A percentile compares a stretch with the other conserved stretches of the same genome.
Evolutionary conservation across 129 eudicot genomes (phyloP).

Genomic region (Flaveria trinervia): DNA sequence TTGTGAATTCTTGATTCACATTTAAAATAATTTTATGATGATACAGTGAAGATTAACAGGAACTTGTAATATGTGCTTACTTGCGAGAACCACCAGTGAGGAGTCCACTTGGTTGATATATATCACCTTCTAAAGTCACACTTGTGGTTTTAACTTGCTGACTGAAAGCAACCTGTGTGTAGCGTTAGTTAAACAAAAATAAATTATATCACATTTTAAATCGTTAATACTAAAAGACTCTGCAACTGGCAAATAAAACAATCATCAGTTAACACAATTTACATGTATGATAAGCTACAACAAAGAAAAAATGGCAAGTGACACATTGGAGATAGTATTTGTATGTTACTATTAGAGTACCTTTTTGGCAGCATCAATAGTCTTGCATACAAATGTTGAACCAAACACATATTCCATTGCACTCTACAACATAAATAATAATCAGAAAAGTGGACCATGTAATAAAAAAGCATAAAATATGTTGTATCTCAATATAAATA

Average conservation of each 20-base stretch:
- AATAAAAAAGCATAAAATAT: background rate
- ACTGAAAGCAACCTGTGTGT: constrained; percentile 79
- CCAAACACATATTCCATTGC: constrained; percentile 99
- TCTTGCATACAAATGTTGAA: constrained; percentile 90
- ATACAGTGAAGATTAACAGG: background rate
- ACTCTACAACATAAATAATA: constrained; percentile 53
- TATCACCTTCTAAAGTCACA: constrained; percentile 92
- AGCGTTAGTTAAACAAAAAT: constrained; percentile 18
- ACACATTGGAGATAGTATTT: background rate
- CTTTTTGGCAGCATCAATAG: constrained; percentile 83
- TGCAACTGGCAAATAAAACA: background rate
- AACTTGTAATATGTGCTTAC: constrained; percentile 39
- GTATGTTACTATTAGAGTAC: constrained; percentile 38
- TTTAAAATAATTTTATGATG: background rate
- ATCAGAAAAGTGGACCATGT: constrained; percentile 9
- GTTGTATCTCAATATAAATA: constrained; percentile 1
- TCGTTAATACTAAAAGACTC: background rate
- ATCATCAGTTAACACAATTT: constrained; percentile 7
- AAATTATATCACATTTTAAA: background rate
- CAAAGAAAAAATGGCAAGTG: background rate
- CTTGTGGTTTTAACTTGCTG: constrained; percentile 64
- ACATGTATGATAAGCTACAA: constrained; percentile 3
- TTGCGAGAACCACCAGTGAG: constrained; percentile 98
- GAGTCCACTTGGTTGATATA: constrained; percentile 95
- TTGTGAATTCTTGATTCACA: background rate